A percentile compares a stretch with the other conserved stretches of the same genome.
These are phyloP conservation scores for Fusarium torulosum DNA, from an alignment of 2,329 filamentous ascomycete genomes.

Conservation along the genomic window DNA sequence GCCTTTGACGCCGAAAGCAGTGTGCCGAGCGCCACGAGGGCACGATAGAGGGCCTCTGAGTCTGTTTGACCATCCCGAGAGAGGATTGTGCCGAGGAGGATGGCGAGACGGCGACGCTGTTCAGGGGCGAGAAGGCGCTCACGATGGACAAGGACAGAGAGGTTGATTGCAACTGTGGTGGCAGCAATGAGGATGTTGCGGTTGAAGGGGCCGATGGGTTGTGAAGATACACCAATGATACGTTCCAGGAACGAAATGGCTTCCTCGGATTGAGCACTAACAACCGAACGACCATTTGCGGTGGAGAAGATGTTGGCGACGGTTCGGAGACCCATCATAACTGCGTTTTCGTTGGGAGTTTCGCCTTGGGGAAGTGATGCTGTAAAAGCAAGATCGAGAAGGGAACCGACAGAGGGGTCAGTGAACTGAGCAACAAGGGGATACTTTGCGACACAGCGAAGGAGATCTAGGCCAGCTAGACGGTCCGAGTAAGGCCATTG, in stretches of 20 bases:
- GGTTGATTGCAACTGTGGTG: constrained; percentile 87
- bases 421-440: constrained; percentile 73
- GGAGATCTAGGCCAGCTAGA: constrained; percentile 85
- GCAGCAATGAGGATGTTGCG: constrained; percentile 86
- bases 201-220: constrained; percentile 69
- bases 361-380: constrained; percentile 60
- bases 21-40: constrained; percentile 86
- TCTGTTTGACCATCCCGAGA: constrained; percentile 71
- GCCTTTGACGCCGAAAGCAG: constrained; percentile 66
- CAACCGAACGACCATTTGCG: constrained; percentile 74
- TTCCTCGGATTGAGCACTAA: constrained; percentile 68
- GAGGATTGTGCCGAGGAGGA: constrained; percentile 73
- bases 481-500: constrained; percentile 85
- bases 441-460: constrained; percentile 83
- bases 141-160: constrained; percentile 75
- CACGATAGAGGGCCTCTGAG: constrained; percentile 85
- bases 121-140: constrained; percentile 56
- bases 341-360: constrained; percentile 79
- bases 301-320: constrained; percentile 88
- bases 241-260: constrained; percentile 74
- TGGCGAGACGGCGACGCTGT: constrained; percentile 62
- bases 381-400: constrained; percentile 68
- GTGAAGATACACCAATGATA: constrained; percentile 65
- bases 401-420: constrained; percentile 64
- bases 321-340: constrained; percentile 86